Percentiles rank a stretch among this genome's conserved stretches.
phyloP scores from a whole-genome alignment of 192 early-diverging fungal species.

The Dissophora ornata region DNA sequence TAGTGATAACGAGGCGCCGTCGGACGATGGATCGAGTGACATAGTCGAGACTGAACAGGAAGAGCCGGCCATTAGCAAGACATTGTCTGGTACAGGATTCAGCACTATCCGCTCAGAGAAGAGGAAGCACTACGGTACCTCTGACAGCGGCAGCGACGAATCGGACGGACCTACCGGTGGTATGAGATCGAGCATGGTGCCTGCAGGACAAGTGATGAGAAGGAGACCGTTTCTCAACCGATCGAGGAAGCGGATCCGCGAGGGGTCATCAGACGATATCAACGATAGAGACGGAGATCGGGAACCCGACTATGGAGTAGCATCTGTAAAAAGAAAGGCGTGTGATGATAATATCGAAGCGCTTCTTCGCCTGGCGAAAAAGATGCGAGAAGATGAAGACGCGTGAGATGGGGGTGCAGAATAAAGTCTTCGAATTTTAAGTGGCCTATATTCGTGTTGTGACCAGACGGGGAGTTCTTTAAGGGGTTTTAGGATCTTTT shows the following conservation, averaged over 20 bases:
- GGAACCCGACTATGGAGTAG: too few species aligned
- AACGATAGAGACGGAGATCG: background rate
- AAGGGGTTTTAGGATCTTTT: too few species aligned
- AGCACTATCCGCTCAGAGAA: too few species aligned
- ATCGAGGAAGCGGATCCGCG: constrained; percentile 2
- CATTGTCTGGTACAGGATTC: constrained; percentile 3
- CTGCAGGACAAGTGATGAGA: constrained; percentile 3
- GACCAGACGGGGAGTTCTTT: too few species aligned
- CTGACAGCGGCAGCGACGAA: too few species aligned
- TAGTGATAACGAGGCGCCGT: constrained; percentile 3
- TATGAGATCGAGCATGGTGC: background rate
- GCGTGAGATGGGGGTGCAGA: background rate
- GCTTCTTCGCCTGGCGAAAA: background rate
- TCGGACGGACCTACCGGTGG: too few species aligned
- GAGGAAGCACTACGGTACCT: too few species aligned
- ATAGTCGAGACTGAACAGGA: background rate
- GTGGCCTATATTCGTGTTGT: too few species aligned
- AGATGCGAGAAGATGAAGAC: background rate
- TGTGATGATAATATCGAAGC: constrained; percentile 4
- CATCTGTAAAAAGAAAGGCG: constrained; percentile 9
- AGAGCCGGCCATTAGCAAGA: too few species aligned
- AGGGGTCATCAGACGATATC: constrained; percentile 4
- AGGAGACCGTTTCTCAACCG: background rate
- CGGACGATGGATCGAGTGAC: background rate
- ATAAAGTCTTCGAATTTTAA: background rate